A percentile compares a stretch with the other conserved stretches of the same genome.
Conservation (phyloP, 1,284 basidiomycete genomes). For the Ceratobasidium sp. region DNA sequence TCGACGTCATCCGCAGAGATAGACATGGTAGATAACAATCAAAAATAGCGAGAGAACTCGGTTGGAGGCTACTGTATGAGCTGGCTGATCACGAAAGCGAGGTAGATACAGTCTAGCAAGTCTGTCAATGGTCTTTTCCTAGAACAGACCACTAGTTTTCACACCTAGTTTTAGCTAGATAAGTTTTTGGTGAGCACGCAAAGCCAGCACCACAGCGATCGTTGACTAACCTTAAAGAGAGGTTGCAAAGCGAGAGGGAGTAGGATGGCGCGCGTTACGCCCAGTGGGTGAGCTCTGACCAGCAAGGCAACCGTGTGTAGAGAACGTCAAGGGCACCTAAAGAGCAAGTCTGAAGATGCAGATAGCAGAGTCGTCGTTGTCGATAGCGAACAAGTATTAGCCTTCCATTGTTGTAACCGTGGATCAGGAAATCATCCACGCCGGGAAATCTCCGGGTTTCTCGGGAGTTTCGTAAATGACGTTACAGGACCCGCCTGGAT, state of each 20-base stretch:
- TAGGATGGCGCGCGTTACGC: background rate
- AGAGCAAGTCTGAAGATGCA: background rate
- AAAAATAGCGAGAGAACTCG: slow-evolving; percentile 1
- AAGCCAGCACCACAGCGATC: background rate
- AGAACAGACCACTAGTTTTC: background rate
- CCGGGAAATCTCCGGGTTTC: slow-evolving; percentile 21
- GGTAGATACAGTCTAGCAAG: background rate
- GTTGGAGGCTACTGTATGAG: slow-evolving; percentile 3
- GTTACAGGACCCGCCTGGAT: slow-evolving; percentile 3
- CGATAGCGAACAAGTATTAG: background rate
- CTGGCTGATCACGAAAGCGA: slow-evolving; percentile 26
- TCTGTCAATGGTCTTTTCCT: slow-evolving; percentile 3
- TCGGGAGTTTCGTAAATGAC: slow-evolving; percentile 19
- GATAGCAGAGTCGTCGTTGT: slow-evolving; percentile 25
- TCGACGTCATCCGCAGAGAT: slow-evolving; percentile 47
- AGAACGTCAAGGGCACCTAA: slow-evolving; percentile 1
- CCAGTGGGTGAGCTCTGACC: slow-evolving; percentile 10
- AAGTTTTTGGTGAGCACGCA: background rate
- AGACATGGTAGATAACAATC: slow-evolving; percentile 47
- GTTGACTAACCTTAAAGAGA: background rate
- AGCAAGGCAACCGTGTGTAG: slow-evolving; percentile 26
- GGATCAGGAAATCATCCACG: background rate
- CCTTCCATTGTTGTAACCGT: slow-evolving; percentile 35
- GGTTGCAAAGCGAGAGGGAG: background rate
- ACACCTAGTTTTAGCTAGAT: background rate